These are phyloP conservation scores for Solanum paucissectum DNA, from an alignment of 257 asterid species.

Conservation along the genomic window DNA sequence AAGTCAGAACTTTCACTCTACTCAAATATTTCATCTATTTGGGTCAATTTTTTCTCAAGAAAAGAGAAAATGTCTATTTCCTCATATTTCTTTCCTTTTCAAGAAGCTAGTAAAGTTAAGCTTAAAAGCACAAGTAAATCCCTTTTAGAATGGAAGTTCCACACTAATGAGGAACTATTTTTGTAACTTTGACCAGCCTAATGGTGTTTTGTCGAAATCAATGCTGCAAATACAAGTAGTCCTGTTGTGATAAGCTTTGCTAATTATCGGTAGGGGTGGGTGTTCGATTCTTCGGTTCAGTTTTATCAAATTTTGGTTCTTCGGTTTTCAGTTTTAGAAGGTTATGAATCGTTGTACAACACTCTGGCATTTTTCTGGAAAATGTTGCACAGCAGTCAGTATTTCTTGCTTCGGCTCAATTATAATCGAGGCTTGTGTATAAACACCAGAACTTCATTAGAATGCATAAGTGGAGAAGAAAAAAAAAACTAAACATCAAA, in stretches of 20 bases:
- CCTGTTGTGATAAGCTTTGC: background rate
- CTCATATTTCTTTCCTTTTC: background rate
- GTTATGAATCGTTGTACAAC: background rate
- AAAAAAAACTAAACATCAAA: no score
- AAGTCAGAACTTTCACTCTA: background rate
- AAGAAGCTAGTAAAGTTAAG: background rate
- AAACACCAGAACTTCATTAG: background rate
- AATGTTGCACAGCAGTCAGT: background rate
- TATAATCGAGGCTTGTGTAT: background rate
- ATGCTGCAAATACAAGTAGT: background rate
- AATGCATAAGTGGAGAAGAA: background rate
- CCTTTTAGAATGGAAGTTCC: background rate
- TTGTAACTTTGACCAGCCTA: background rate
- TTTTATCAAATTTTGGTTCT: no score
- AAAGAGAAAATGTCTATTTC: background rate
- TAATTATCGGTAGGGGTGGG: background rate
- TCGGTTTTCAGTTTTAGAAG: no score
- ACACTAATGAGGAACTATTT: background rate
- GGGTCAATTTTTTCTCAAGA: background rate
- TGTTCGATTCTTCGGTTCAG: rapidly evolving
- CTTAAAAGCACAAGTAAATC: background rate
- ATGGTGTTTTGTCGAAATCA: background rate
- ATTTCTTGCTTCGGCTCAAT: background rate
- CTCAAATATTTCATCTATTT: background rate
- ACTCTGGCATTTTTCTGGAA: background rate